Conservation (phyloP, 2,329 filamentous ascomycete genomes). For the Fusarium sp. region DNA sequence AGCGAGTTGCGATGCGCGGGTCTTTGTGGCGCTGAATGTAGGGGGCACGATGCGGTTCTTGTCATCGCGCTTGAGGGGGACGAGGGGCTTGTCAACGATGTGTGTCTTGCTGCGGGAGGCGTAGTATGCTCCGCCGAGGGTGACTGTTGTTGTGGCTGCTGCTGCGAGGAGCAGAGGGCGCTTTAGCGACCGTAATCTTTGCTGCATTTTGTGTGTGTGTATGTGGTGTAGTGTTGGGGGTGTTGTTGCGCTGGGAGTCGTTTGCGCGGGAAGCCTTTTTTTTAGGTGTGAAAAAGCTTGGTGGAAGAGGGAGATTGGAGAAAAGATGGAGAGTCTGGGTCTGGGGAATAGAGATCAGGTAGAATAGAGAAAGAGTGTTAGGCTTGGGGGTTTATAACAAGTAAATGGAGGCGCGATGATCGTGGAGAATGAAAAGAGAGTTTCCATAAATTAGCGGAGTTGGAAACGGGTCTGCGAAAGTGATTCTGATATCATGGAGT, state of each 20-base stretch:
- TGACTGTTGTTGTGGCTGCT: constrained; percentile 43
- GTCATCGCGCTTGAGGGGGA: constrained; percentile 48
- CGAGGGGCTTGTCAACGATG: constrained; percentile 47
- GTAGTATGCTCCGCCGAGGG: constrained; percentile 46
- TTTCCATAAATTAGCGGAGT: constrained; percentile 32
- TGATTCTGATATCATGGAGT: constrained; percentile 26
- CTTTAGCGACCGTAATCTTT: constrained; percentile 48
- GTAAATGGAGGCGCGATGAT: constrained; percentile 4
- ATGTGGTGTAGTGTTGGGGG: constrained; percentile 8
- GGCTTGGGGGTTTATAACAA: constrained; percentile 19
- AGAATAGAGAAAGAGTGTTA: constrained; percentile 2
- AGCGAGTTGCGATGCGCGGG: constrained; percentile 51
- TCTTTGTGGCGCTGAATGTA: constrained; percentile 47
- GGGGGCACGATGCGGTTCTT: constrained; percentile 51
- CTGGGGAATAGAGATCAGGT: constrained; percentile 2
- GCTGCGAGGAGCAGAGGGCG: constrained; percentile 47
- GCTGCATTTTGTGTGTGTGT: constrained; percentile 44
- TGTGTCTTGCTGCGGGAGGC: constrained; percentile 43
- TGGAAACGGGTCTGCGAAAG: constrained; percentile 11
- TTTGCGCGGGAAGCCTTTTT: not conserved
- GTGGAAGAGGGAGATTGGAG: not conserved
- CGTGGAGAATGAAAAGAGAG: constrained; percentile 6
- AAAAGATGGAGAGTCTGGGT: constrained; percentile 20
- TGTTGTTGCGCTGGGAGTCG: not conserved
- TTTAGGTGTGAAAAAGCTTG: not conserved